phyloP scores from a whole-genome alignment of 2,329 filamentous ascomycete species.

The Pseudogymnoascus sp. region DNA sequence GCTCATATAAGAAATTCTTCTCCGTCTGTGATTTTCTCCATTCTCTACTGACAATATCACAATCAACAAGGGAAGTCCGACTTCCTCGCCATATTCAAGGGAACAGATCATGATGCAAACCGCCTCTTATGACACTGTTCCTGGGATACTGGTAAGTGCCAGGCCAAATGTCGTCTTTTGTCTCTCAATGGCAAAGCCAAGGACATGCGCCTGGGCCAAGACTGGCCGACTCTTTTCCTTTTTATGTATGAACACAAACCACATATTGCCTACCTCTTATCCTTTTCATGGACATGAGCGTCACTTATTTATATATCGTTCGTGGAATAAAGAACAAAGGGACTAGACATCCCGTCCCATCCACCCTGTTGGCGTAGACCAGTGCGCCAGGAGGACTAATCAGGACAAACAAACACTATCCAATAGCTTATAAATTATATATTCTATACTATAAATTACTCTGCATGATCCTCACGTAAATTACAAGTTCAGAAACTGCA shows the following conservation, averaged over 20 bases:
- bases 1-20: conserved; percentile 10
- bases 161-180: neutral
- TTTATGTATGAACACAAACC: conserved; percentile 21
- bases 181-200: neutral
- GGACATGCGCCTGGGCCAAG: neutral
- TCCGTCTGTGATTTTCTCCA: neutral
- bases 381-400: conserved; percentile 33
- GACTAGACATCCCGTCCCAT: conserved; percentile 33
- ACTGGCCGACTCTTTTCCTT: neutral
- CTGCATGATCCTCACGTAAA: neutral
- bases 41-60: neutral
- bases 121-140: neutral
- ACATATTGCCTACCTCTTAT: conserved; percentile 33
- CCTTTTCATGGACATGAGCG: conserved; percentile 30
- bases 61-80: neutral
- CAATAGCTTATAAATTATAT: conserved; percentile 2
- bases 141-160: neutral
- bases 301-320: conserved; percentile 33
- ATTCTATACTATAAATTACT: conserved; percentile 7
- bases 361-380: conserved; percentile 31
- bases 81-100: neutral
- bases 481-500: neutral
- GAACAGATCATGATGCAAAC: neutral
- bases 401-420: conserved; percentile 27
- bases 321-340: conserved; percentile 30